Evolutionary conservation across 208 protist genomes (phyloP), one percentile per base, ranked within the genome.

Genomic region (Porcisia hertigi): DNA sequence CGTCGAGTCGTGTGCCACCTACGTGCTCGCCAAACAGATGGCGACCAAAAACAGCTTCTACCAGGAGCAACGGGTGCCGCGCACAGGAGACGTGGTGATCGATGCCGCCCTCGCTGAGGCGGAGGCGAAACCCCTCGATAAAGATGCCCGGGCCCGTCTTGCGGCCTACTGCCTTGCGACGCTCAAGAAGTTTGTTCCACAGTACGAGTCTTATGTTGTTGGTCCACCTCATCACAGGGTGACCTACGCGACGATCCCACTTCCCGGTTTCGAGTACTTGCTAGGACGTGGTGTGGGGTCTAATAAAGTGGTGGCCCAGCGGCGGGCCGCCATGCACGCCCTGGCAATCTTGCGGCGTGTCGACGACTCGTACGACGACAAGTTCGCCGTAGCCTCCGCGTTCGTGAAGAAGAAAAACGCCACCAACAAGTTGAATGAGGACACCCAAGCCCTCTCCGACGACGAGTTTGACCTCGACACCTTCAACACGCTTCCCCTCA

Each of bases 261-360:
- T 95, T 23, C 94, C 94, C 9, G 93, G 93, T 16, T 88, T 87
- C 57, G 82, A 86, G 57, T 79, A 92, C 43, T 36, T 94, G 36
- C 36, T 52, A 18, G 92, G 89, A 41, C 80, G 82, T 34, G 94
- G 94, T 14, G 91, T 97, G 0, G 92, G 88, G 3, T 12, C 64
- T 9, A 93, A 86, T 67, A 93, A 88, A 54, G 83, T 89, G 5
- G 53, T 49, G 0, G 86, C 92, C 5, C 79, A 92, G 71, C 77
- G 83, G 34, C 88, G 89, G 3, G 94, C 92, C 16, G 86, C 94
- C 0, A 92, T 94, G 88, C 94, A 98, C 76, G 86, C 84, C 7
- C 60, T 96, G 8, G 84, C 87, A n/a, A 55, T 98, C 18, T 79
- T 97, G 49, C 69, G 73, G n/a, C 82, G 87, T 54, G 73, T 97